phyloP scores from a whole-genome alignment of 164 flowering plant species.

The Piper longum region DNA sequence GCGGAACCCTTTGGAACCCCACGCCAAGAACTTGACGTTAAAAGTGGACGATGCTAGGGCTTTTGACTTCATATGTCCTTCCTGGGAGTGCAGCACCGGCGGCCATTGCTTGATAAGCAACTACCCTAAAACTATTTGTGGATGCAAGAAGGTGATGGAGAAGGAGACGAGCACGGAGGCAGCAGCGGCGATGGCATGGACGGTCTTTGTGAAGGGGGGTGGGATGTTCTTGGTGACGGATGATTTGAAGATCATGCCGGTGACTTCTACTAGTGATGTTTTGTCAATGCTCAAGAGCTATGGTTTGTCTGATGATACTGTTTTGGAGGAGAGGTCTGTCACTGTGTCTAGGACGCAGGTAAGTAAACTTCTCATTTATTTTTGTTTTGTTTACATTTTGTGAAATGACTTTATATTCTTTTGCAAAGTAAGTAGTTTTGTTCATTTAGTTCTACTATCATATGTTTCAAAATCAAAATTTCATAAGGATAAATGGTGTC shows the following conservation, averaged over 20 bases:
- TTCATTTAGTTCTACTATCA: too few relatives aligned
- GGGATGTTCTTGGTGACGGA: conserved; percentile 10
- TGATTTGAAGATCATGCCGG: conserved; percentile 5
- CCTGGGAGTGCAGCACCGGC: not conserved
- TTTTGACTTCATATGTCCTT: not conserved
- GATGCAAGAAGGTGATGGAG: not conserved
- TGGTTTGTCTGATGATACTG: not conserved
- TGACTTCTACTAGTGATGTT: conserved; percentile 6
- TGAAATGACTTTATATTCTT: too few relatives aligned
- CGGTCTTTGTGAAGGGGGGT: conserved; percentile 4
- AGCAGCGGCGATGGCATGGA: not conserved
- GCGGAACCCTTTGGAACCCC: not conserved
- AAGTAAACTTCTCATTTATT: not conserved
- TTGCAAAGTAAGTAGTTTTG: too few relatives aligned
- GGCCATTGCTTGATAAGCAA: not conserved
- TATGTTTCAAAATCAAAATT: too few relatives aligned
- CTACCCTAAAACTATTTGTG: not conserved
- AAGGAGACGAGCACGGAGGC: not conserved
- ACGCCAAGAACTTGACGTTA: not conserved
- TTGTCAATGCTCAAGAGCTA: conserved; percentile 4
- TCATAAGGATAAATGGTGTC: too few relatives aligned
- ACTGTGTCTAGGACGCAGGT: conserved; percentile 2
- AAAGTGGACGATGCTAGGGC: not conserved
- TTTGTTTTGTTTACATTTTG: too few relatives aligned
- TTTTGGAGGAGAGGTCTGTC: conserved; percentile 8